These are phyloP conservation scores for Pestalotiopsis sp. DNA, from an alignment of 2,329 filamentous ascomycete genomes.

Conservation along the genomic window DNA sequence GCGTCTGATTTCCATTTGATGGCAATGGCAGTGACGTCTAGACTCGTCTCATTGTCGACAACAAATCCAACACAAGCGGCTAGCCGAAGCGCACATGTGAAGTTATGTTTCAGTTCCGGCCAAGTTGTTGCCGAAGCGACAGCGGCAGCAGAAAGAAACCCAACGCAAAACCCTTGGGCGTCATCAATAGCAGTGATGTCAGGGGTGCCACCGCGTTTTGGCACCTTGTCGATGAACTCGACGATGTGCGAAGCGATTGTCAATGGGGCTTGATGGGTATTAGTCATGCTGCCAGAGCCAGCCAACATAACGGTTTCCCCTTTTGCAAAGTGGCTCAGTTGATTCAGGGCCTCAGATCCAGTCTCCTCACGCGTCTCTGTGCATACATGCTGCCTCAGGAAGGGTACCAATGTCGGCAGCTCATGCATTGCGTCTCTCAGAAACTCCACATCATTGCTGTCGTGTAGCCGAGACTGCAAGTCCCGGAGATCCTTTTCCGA, in stretches of 20 bases:
- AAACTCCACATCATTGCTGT: background rate
- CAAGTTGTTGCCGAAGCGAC: background rate
- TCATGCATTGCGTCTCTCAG: background rate
- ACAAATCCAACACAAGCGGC: background rate
- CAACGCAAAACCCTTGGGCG: background rate
- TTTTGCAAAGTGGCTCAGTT: background rate
- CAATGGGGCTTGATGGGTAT: background rate
- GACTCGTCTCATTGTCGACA: background rate
- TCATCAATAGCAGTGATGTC: background rate
- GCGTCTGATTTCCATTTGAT: background rate
- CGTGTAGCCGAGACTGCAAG: background rate
- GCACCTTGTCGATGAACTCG: background rate
- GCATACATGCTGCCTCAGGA: background rate
- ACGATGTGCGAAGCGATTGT: background rate
- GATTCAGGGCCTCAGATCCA: background rate
- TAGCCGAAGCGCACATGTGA: background rate
- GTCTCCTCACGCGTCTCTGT: background rate
- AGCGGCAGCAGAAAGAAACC: background rate
- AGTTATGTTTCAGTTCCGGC: background rate
- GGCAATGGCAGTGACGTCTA: background rate
- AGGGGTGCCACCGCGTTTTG: background rate
- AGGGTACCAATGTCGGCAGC: background rate
- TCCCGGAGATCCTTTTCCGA: background rate
- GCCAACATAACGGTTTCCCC: background rate
- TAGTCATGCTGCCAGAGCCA: background rate